Base-by-base conservation (phyloP, 352 stramenopile species). In the Pythium periplocum region DNA sequence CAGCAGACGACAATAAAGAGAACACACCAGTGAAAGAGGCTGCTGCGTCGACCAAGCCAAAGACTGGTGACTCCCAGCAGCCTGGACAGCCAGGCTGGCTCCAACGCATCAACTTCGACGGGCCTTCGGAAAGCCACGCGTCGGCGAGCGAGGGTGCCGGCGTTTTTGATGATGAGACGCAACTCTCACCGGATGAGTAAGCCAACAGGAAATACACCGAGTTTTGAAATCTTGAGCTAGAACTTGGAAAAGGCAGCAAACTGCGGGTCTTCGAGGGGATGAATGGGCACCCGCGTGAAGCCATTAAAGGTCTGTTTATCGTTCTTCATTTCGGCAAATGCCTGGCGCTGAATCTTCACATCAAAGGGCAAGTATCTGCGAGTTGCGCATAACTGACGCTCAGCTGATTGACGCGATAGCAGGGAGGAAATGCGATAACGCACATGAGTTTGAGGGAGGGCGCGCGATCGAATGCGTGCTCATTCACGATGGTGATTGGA, bases 321-420 rank as follows among this genome's bases (percentile, higher is more conserved):
- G 41, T 69, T 83, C 51, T 86, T 87, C 73, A 87, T 86, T 52
- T 90, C 74, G 2, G 75, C 78, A 35, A 93, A 80, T 10, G 78
- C 65, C 58, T 87, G 74, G 37, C 76, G 78, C 67, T 90, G 76
- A 46, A 93, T 86, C 56, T 82, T 78, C 31, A 86, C 62, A 41
- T 88, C 74, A 43, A 87, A 88, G 9, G 79, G 82, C 50, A 90
- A 59, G 40, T 90, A 90, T 11, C 81, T 85, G 52, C 2, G 4
- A 39, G 7, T 51, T 2, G 67, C 38, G 12, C 48, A n/a, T 38
- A 51, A 43, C 35, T 46, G 48, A 26, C 17, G 17, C 17, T 26
- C 17, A 26, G 17, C 17, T 26, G 17, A 26, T 26, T 26, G 17
- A 26, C 17, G 17, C 17, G 17, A 26, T 26, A 26, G 17, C 17